Conservation (phyloP, 2,329 filamentous ascomycete genomes). For the Colletotrichum musicola region DNA sequence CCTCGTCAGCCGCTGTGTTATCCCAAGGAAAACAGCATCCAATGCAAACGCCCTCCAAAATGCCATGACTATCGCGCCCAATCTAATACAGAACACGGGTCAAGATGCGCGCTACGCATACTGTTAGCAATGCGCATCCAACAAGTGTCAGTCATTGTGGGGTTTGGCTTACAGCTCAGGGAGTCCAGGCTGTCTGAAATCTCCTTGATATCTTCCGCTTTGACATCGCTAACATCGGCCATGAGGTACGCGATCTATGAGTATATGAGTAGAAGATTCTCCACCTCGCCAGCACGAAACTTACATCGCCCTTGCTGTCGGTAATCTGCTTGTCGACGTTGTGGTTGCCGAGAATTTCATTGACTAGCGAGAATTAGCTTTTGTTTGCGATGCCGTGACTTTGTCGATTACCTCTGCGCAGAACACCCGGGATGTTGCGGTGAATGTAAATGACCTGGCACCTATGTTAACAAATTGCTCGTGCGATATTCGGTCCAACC, state of each 20-base stretch:
- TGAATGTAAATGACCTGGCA: slow-evolving; percentile 90
- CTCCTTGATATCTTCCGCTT: slow-evolving; percentile 83
- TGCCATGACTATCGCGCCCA: slow-evolving; percentile 2
- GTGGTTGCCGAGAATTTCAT: slow-evolving; percentile 93
- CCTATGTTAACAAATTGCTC: slow-evolving; percentile 33
- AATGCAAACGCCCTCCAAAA: slow-evolving; percentile 26
- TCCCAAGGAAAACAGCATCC: slow-evolving; percentile 4
- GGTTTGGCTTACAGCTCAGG: slow-evolving; percentile 75
- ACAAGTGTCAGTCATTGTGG: background rate
- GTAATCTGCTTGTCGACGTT: slow-evolving; percentile 99
- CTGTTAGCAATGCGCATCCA: slow-evolving; percentile 10
- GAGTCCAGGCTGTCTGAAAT: slow-evolving; percentile 86
- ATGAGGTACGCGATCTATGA: slow-evolving; percentile 88
- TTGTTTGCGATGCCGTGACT: background rate
- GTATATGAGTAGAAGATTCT: slow-evolving; percentile 39
- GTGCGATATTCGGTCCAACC: background rate
- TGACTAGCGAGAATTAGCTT: slow-evolving; percentile 68
- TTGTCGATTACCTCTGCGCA: slow-evolving; percentile 75
- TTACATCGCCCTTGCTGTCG: slow-evolving; percentile 89
- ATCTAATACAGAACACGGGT: slow-evolving; percentile 61
- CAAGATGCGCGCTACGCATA: slow-evolving; percentile 55
- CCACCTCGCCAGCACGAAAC: slow-evolving; percentile 41
- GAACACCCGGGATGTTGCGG: slow-evolving; percentile 94
- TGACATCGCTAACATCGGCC: slow-evolving; percentile 94
- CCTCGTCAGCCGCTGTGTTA: slow-evolving; percentile 13